Evolutionary conservation across 2,329 filamentous ascomycete genomes (phyloP).

Genomic region (Lecanicillium sp.): DNA sequence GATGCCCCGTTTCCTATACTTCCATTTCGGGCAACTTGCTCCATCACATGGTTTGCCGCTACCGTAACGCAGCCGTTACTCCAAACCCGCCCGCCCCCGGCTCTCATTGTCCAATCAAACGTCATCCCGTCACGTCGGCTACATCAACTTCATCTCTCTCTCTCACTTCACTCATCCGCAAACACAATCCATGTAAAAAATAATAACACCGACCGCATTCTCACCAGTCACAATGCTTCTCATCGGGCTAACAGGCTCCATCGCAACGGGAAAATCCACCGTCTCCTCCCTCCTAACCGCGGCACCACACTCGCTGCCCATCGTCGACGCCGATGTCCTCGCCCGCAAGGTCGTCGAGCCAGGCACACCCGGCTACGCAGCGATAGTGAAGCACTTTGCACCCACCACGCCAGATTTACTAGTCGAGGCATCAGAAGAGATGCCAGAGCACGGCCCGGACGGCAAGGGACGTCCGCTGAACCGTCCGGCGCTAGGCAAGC

Average conservation of each 20-base stretch:
- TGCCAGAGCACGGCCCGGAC: slow-evolving; percentile 43
- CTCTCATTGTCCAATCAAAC: no score
- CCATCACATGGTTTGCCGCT: no score
- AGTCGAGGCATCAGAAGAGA: slow-evolving; percentile 44
- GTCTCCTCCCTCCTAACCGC: slow-evolving; percentile 75
- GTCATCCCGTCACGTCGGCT: no score
- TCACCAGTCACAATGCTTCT: slow-evolving; percentile 83
- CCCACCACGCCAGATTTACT: slow-evolving; percentile 81
- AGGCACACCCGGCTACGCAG: slow-evolving; percentile 72
- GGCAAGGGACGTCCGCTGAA: slow-evolving; percentile 71
- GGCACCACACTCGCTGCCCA: slow-evolving; percentile 75
- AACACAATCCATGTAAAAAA: no score
- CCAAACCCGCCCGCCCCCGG: no score
- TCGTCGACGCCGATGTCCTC: slow-evolving; percentile 89
- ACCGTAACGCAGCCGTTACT: no score
- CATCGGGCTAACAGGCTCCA: slow-evolving; percentile 92
- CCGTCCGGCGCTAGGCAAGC: slow-evolving; percentile 70
- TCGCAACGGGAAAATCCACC: slow-evolving; percentile 96
- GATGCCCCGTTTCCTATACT: no score
- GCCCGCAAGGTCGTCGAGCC: slow-evolving; percentile 93
- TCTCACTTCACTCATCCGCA: no score
- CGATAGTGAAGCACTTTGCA: slow-evolving; percentile 74
- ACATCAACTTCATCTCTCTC: no score
- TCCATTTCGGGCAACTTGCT: no score
- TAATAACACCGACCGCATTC: no score